Percentiles rank a stretch among this genome's conserved stretches.
Evolutionary conservation across 208 protist species (phyloP).

Genomic region (Phytomonas francai): DNA sequence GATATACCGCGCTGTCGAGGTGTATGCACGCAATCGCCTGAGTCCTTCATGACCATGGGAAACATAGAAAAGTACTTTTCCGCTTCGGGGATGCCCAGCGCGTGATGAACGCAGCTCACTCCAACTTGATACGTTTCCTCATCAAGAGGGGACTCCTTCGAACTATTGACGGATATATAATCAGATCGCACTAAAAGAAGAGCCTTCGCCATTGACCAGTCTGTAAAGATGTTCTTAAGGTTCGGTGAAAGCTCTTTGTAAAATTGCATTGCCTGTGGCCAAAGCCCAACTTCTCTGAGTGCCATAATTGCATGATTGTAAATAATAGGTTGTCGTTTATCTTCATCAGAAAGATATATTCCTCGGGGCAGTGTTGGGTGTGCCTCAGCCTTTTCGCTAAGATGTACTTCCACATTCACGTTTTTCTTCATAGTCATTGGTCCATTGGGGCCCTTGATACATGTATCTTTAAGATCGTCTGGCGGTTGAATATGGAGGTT

Average conservation of each 20-base stretch:
- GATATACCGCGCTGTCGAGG: background rate
- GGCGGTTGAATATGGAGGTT: background rate
- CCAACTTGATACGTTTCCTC: background rate
- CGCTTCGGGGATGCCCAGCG: background rate
- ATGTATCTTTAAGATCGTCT: background rate
- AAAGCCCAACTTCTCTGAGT: conserved; percentile 20
- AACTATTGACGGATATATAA: background rate
- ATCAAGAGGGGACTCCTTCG: background rate
- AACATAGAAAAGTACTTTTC: background rate
- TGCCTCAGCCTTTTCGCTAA: background rate
- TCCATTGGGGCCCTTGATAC: background rate
- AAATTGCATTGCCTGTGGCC: conserved; percentile 19
- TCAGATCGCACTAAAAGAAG: background rate
- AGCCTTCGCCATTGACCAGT: background rate
- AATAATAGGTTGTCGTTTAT: conserved; percentile 17
- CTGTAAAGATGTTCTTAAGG: background rate
- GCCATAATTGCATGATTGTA: conserved; percentile 43
- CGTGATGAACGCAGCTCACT: background rate
- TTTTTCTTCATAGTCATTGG: background rate
- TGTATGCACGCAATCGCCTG: background rate
- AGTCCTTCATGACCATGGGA: background rate
- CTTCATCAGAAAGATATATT: background rate
- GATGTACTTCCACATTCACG: background rate
- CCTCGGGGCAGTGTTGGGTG: background rate
- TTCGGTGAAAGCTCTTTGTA: conserved; percentile 13